Evolutionary conservation across 805 yeast species (phyloP).

Genomic region (Yarrowia bubula): DNA sequence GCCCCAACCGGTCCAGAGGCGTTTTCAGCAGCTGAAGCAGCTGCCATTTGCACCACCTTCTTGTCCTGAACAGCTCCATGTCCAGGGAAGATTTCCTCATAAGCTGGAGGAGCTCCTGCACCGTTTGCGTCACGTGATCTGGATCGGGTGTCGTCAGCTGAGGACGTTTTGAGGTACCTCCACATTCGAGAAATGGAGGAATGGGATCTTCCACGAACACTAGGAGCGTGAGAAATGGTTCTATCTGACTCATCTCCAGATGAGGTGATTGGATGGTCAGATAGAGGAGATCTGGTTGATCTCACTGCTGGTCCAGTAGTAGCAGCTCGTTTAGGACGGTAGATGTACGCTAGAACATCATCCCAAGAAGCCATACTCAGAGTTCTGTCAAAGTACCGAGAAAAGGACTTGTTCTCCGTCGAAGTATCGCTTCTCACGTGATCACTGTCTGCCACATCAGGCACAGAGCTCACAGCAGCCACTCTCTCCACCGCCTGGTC

Average conservation of each 20-base stretch:
- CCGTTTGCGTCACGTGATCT: slow-evolving; percentile 22
- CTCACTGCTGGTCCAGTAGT: background rate
- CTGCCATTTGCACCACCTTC: slow-evolving; percentile 2
- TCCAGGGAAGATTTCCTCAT: slow-evolving; percentile 34
- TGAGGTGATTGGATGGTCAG: slow-evolving; percentile 21
- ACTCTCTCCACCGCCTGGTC: slow-evolving; percentile 8
- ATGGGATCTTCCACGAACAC: slow-evolving; percentile 4
- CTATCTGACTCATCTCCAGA: slow-evolving; percentile 23
- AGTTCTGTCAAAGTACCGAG: slow-evolving; percentile 21
- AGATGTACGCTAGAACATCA: slow-evolving; percentile 24
- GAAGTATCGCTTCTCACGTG: slow-evolving; percentile 14
- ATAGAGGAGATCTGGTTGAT: background rate
- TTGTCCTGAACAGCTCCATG: background rate
- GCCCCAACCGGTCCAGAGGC: slow-evolving; percentile 19
- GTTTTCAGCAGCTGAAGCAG: slow-evolving; percentile 22
- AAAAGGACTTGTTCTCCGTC: slow-evolving; percentile 3
- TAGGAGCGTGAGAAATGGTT: slow-evolving; percentile 15
- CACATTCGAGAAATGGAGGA: slow-evolving; percentile 26
- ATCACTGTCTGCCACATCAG: slow-evolving; percentile 7
- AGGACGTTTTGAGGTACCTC: slow-evolving; percentile 19
- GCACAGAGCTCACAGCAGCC: background rate
- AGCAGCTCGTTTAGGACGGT: slow-evolving; percentile 3
- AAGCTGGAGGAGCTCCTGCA: slow-evolving; percentile 32
- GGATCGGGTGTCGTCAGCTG: slow-evolving; percentile 6
- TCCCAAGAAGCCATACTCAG: slow-evolving; percentile 23